Evolutionary conservation across 495 filamentous ascomycete species (phyloP).

Genomic region (Tetracladium setigerum): DNA sequence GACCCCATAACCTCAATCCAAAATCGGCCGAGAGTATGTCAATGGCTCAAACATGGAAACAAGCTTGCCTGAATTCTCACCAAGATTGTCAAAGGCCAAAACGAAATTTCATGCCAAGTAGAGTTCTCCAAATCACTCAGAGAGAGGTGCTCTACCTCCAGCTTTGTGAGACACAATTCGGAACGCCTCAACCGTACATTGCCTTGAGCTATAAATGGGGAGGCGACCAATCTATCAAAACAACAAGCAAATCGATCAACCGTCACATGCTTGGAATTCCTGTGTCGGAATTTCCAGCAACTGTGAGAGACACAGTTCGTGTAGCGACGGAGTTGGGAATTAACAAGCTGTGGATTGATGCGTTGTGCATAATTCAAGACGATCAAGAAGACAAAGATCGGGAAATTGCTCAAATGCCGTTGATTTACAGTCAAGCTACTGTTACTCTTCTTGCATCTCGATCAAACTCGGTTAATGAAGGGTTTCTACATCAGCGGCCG

Average conservation of each 20-base stretch:
- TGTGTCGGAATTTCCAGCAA: constrained; percentile 16
- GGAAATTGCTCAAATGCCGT: constrained; percentile 1
- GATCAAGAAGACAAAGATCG: neutral
- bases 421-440: constrained; percentile 1
- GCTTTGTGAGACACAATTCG: no score
- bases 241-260: constrained; percentile 6
- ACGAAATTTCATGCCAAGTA: no score
- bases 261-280: constrained; percentile 5
- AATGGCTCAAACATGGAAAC: no score
- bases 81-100: no score
- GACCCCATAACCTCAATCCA: no score
- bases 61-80: no score
- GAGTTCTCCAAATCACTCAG: no score
- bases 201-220: constrained; percentile 22
- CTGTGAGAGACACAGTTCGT: constrained; percentile 21
- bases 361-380: constrained; percentile 23
- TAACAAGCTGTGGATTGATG: constrained; percentile 31
- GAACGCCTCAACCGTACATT: no score
- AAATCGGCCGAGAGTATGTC: no score
- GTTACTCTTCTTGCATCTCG: constrained; percentile 22
- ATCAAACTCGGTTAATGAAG: neutral
- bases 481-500: neutral
- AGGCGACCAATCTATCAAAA: constrained; percentile 6
- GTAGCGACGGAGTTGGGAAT: constrained; percentile 17
- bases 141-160: no score